Evolutionary conservation across 1,284 basidiomycete genomes (phyloP), one percentile per base, ranked within the genome.

Genomic region (Laetiporus sulphureus): DNA sequence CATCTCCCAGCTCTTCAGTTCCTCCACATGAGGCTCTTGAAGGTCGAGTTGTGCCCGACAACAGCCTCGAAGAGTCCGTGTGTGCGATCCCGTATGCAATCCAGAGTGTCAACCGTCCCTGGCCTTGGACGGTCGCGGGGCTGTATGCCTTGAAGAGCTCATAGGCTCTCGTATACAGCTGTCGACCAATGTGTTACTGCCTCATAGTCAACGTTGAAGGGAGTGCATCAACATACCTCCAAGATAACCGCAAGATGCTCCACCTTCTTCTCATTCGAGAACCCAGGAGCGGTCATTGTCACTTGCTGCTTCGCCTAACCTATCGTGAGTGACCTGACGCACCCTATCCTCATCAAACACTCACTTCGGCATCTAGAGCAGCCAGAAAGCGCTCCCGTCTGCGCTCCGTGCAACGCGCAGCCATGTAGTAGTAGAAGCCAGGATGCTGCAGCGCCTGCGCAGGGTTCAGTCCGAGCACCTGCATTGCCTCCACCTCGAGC

Each of bases 141-240:
- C 67, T 70, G 53, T 84, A 73, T 50, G 79, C 83, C 64, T 92
- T 94, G 69, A 95, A 91, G 8, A 91, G 61, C 51, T 93, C 86
- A 58, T 95, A 94, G 1, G 93, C 75, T 57, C 92, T 90, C 1
- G 89, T 93, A 55, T 91, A 92, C 1, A 96, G 72, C 87, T 92
- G 35, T 21, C 19, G 13, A 13, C 8, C 7, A 27, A 13, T 13
- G 25, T 8, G 25, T 8, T 27, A 13, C 7, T 7, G 8, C 25
- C 25, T 27, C 25, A 27, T 27, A 7, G 13, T 7, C 25, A 27
- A 7, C 13, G 25, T n/a, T 27, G 25, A 13, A 27, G 8, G 7
- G 25, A 7, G 7, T 13, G 25, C 25, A 8, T 27, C 25, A 13
- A 53, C 66, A 36, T 44, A 86, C 89, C 72, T 96, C 93, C 23